Percentiles rank a stretch among this genome's conserved stretches.
Conservation (phyloP, 164 flowering plant genomes). For the Liriodendron chinense region DNA sequence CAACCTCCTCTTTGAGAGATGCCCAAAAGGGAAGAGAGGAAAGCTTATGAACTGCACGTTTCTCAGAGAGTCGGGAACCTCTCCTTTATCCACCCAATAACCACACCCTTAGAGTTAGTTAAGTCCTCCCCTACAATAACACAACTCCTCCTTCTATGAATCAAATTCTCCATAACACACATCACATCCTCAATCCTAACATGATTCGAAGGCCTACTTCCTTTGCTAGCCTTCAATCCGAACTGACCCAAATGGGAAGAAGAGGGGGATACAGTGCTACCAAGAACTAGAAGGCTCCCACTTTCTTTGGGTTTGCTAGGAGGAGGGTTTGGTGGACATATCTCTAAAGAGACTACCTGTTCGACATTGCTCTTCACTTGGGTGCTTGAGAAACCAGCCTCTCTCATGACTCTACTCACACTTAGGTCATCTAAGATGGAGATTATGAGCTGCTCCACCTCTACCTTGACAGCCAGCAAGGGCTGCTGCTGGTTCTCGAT, state of each 20-base stretch:
- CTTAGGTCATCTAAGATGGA: conserved; percentile 97
- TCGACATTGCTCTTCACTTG: conserved; percentile 89
- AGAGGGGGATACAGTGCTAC: conserved; percentile 12
- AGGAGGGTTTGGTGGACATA: conserved; percentile 33
- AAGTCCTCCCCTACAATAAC: conserved; percentile 72
- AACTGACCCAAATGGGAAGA: conserved; percentile 15
- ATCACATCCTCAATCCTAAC: conserved; percentile 47
- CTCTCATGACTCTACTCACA: conserved; percentile 97
- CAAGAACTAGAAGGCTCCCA: conserved; percentile 28
- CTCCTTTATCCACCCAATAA: conserved; percentile 56
- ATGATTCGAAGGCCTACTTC: conserved; percentile 20
- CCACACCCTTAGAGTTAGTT: conserved; percentile 47
- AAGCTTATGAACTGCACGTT: conserved; percentile 51
- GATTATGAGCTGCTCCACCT: conserved; percentile 81
- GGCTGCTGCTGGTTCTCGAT: conserved; percentile 88
- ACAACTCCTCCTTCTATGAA: conserved; percentile 43
- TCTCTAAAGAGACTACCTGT: conserved; percentile 65
- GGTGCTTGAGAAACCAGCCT: conserved; percentile 93
- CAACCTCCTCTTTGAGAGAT: conserved; percentile 55
- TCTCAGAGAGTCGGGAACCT: conserved; percentile 50
- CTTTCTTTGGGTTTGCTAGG: conserved; percentile 43
- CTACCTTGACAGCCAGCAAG: conserved; percentile 78
- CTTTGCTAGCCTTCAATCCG: conserved; percentile 17
- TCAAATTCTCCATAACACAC: conserved; percentile 52
- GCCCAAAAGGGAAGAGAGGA: conserved; percentile 45